These are phyloP conservation scores for Ajuga chamaepitys DNA, from an alignment of 257 asterid genomes.

Conservation along the genomic window DNA sequence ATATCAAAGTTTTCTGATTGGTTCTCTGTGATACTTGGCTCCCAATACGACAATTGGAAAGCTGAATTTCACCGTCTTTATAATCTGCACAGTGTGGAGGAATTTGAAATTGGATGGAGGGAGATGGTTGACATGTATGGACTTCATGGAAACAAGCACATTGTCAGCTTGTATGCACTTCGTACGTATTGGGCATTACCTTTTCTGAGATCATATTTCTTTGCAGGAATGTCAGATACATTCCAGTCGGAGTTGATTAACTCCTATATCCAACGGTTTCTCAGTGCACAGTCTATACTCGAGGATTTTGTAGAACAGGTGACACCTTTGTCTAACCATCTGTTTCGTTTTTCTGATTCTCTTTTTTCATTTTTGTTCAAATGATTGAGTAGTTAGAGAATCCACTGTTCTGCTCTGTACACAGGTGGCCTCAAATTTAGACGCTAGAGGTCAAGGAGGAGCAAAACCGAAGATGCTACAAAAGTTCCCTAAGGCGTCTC, in stretches of 20 bases:
- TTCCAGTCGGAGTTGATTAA: slow-evolving; percentile 36
- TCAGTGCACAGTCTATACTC: slow-evolving; percentile 37
- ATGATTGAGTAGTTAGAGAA: neutral
- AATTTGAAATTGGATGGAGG: slow-evolving; percentile 54
- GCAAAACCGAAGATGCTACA: slow-evolving; percentile 19
- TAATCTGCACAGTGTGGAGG: slow-evolving; percentile 38
- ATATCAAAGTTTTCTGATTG: slow-evolving; percentile 47
- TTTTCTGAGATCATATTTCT: slow-evolving; percentile 38
- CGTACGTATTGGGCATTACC: slow-evolving; percentile 57
- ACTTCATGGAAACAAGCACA: slow-evolving; percentile 45
- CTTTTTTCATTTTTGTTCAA: neutral
- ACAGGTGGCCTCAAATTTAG: slow-evolving; percentile 39
- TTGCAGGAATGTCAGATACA: slow-evolving; percentile 50
- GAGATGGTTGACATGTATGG: slow-evolving; percentile 47
- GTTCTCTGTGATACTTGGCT: slow-evolving; percentile 43
- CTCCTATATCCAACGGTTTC: slow-evolving; percentile 39
- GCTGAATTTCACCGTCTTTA: slow-evolving; percentile 44
- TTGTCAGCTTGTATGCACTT: slow-evolving; percentile 47
- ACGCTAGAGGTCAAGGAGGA: slow-evolving; percentile 29
- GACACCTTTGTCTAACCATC: neutral
- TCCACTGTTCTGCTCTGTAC: neutral
- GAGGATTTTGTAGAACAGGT: slow-evolving; percentile 54
- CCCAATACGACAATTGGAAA: slow-evolving; percentile 46
- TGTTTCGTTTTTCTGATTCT: neutral
- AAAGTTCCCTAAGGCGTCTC: slow-evolving; percentile 27